phyloP scores from a whole-genome alignment of 2,329 filamentous ascomycete genomes.

The Diaporthe sp. region DNA sequence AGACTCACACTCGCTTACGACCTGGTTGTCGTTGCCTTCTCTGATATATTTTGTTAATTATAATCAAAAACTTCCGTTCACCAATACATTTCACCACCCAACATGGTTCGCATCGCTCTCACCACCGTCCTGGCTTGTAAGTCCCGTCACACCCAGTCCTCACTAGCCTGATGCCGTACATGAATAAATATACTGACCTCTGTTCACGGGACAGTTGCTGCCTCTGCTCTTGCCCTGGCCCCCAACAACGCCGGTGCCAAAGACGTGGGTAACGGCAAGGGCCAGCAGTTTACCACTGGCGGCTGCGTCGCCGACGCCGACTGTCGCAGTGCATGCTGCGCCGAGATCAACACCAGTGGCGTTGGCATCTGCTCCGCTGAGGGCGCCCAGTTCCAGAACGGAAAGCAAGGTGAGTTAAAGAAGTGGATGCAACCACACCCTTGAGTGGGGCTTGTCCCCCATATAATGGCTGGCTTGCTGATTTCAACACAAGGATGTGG shows the following conservation, averaged over 20 bases:
- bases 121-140: constrained; percentile 42
- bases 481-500: no score
- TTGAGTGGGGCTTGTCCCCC: no score
- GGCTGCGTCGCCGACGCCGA: constrained; percentile 46
- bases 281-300: constrained; percentile 46
- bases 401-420: no score
- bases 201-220: constrained; percentile 38
- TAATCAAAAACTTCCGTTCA: constrained; percentile 36
- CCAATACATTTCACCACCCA: constrained; percentile 51
- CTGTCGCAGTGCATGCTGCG: constrained; percentile 44
- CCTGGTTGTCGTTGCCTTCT: constrained; percentile 27
- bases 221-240: constrained; percentile 41
- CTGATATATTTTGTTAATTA: neutral
- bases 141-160: neutral
- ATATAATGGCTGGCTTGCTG: no score
- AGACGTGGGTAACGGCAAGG: constrained; percentile 44
- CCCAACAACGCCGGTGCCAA: constrained; percentile 46
- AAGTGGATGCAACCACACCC: no score
- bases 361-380: constrained; percentile 46
- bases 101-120: constrained; percentile 45
- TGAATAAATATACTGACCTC: neutral
- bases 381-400: constrained; percentile 45
- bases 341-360: constrained; percentile 41
- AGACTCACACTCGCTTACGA: neutral
- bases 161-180: neutral